Evolutionary conservation across 352 stramenopile genomes (phyloP).

Genomic region (Nothophytophthora sp.): DNA sequence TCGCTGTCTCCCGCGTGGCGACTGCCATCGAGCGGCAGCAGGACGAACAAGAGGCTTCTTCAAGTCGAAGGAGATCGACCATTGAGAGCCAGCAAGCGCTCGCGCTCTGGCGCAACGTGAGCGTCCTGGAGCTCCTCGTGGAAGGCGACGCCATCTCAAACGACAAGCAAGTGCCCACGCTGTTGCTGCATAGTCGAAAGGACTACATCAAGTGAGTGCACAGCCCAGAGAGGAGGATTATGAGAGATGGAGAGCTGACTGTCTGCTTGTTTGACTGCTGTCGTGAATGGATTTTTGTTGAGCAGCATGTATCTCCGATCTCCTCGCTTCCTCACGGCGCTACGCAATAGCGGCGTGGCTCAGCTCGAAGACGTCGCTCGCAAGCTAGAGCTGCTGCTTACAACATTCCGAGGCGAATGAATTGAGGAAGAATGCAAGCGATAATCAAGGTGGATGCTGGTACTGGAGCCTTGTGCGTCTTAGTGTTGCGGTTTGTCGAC

Average conservation of each 20-base stretch:
- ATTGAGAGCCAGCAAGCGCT: constrained; percentile 17
- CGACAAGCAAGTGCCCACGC: constrained; percentile 17
- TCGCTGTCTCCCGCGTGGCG: constrained; percentile 27
- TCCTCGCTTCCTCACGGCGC: constrained; percentile 20
- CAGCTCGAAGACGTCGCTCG: constrained; percentile 33
- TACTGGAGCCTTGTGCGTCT: too few relatives aligned
- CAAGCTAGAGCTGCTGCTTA: constrained; percentile 37
- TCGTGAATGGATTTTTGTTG: neutral
- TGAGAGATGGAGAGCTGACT: neutral
- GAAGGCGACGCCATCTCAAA: constrained; percentile 9
- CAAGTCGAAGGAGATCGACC: neutral
- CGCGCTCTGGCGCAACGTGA: constrained; percentile 49
- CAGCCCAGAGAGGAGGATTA: neutral
- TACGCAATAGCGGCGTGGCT: constrained; percentile 16
- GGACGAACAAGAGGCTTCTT: too few relatives aligned
- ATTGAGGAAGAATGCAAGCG: constrained; percentile 2
- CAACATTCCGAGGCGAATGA: constrained; percentile 19
- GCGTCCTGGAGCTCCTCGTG: constrained; percentile 40
- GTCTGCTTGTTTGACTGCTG: constrained; percentile 4
- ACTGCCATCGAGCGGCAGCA: constrained; percentile 19
- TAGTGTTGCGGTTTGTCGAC: constrained; percentile 15
- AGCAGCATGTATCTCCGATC: constrained; percentile 53
- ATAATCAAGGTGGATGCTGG: neutral
- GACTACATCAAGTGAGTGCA: constrained; percentile 55
- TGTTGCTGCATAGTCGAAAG: constrained; percentile 27